Percentiles rank a stretch among this genome's conserved stretches.
Conservation (phyloP, 1,139 yeast genomes). For the Yamadazyma atmosphaerica region DNA sequence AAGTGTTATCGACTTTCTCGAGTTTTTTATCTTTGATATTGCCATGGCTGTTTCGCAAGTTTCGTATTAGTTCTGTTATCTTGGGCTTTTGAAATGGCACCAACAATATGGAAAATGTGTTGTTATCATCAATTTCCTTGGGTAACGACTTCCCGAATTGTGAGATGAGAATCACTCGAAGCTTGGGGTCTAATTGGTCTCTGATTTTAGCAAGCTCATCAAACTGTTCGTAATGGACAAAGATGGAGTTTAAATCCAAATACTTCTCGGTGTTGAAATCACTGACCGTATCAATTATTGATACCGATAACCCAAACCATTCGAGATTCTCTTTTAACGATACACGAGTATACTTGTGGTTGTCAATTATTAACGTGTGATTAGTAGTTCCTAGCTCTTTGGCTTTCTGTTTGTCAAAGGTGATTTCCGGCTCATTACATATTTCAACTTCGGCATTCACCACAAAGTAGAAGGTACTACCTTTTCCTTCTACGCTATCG, state of each 20-base stretch:
- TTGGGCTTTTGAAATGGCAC: constrained; percentile 36
- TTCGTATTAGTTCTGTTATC: constrained; percentile 22
- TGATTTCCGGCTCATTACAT: constrained; percentile 17
- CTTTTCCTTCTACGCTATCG: constrained; percentile 51
- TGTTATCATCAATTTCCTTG: constrained; percentile 20
- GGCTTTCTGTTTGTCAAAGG: constrained; percentile 18
- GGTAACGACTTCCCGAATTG: constrained; percentile 33
- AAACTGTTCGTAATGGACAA: constrained; percentile 22
- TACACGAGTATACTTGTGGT: constrained; percentile 29
- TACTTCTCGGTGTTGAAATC: constrained; percentile 3
- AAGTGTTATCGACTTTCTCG: background rate
- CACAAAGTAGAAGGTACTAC: constrained; percentile 51
- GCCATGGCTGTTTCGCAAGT: constrained; percentile 4
- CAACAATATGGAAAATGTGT: constrained; percentile 27
- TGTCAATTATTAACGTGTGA: constrained; percentile 36
- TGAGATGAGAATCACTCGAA: constrained; percentile 23
- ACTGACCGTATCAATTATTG: constrained; percentile 5
- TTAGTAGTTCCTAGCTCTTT: constrained; percentile 9
- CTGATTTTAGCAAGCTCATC: constrained; percentile 13
- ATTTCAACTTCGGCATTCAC: constrained; percentile 29
- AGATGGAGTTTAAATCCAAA: constrained; percentile 11
- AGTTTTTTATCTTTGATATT: constrained; percentile 2
- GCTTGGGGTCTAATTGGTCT: constrained; percentile 8
- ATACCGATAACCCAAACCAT: constrained; percentile 35
- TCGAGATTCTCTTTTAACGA: constrained; percentile 31